Conservation (phyloP, 805 yeast genomes). For the Pichia occidentalis region DNA sequence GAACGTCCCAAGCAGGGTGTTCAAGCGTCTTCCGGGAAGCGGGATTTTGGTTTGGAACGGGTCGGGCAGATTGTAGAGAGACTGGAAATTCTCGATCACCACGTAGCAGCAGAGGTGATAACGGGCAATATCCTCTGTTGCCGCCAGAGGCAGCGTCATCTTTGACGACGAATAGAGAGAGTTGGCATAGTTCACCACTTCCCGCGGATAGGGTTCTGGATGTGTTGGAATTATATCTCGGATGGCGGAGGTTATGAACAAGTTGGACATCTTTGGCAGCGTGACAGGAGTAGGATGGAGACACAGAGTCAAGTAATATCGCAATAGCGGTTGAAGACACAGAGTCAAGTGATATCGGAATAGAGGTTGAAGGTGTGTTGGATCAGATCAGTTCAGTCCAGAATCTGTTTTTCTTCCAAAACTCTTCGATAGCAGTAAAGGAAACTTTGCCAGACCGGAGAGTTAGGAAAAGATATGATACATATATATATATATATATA, state of each 20-base stretch:
- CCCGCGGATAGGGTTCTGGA: slow-evolving; percentile 38
- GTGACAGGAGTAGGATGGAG: too few relatives aligned
- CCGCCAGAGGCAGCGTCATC: slow-evolving; percentile 39
- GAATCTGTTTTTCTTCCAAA: too few relatives aligned
- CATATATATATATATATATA: too few relatives aligned
- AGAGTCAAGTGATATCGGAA: too few relatives aligned
- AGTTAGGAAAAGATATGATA: too few relatives aligned
- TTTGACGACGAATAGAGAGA: slow-evolving; percentile 49
- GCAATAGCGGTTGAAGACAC: too few relatives aligned
- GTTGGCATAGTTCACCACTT: slow-evolving; percentile 35
- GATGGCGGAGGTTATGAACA: slow-evolving; percentile 32
- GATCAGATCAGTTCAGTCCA: too few relatives aligned
- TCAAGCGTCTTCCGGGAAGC: slow-evolving; percentile 39
- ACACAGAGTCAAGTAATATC: too few relatives aligned
- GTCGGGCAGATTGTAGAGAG: slow-evolving; percentile 38
- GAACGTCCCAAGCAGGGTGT: slow-evolving; percentile 40
- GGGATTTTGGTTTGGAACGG: slow-evolving; percentile 53
- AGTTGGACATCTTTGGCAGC: slow-evolving; percentile 26
- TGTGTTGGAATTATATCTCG: slow-evolving; percentile 46
- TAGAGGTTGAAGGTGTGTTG: too few relatives aligned
- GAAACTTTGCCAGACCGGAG: too few relatives aligned
- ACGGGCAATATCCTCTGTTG: slow-evolving; percentile 56
- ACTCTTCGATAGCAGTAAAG: too few relatives aligned
- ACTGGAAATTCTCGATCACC: slow-evolving; percentile 45
- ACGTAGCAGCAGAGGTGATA: slow-evolving; percentile 61